Conservation (phyloP, 495 filamentous ascomycete genomes). For the Aspergillus coremiiformis region DNA sequence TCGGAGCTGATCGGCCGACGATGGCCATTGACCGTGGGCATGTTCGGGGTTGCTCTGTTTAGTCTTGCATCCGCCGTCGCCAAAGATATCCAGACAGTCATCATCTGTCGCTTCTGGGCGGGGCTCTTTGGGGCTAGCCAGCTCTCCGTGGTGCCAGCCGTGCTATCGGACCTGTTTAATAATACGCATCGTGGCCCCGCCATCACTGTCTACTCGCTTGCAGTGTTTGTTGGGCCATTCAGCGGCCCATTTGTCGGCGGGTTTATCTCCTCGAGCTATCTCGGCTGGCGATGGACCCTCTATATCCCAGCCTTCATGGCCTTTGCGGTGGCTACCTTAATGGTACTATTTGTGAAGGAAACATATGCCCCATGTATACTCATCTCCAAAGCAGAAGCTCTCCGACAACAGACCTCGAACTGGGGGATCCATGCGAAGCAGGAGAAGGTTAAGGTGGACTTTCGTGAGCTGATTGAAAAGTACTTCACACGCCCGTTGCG, state of each 20-base stretch:
- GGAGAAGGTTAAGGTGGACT: constrained; percentile 28
- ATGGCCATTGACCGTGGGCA: constrained; percentile 38
- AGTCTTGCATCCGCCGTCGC: constrained; percentile 42
- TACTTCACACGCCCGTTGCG: constrained; percentile 27
- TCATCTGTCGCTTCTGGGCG: constrained; percentile 34
- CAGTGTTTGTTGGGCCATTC: constrained; percentile 34
- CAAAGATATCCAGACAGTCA: constrained; percentile 42
- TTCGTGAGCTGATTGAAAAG: constrained; percentile 22
- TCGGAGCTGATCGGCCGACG: neutral
- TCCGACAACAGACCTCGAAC: constrained; percentile 24
- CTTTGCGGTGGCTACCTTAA: constrained; percentile 3
- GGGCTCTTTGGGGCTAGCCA: constrained; percentile 36
- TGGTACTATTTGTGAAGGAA: constrained; percentile 18
- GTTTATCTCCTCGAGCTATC: constrained; percentile 14
- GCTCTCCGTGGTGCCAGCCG: constrained; percentile 29
- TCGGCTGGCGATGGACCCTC: constrained; percentile 33
- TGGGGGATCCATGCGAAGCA: constrained; percentile 35
- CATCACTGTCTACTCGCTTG: constrained; percentile 32
- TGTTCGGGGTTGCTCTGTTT: constrained; percentile 40
- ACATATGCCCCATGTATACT: constrained; percentile 23
- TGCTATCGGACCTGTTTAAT: constrained; percentile 36
- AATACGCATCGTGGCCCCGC: constrained; percentile 29
- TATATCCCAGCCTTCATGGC: constrained; percentile 25
- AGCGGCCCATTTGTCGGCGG: constrained; percentile 33
- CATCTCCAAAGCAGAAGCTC: constrained; percentile 15